Evolutionary conservation across 176 grass and related monocot genomes (phyloP).

Genomic region (sorghum (Sorghum bicolor)): Sorghum_bicolor_NCBIv3 NC_012873.2:61418001-61418500

Average conservation of each 20-base stretch:
- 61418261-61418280: neutral
- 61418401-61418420: slow-evolving; percentile 88
- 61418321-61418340: neutral
- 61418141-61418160: neutral
- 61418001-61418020: neutral
- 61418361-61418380: slow-evolving; percentile 65
- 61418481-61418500: slow-evolving; percentile 98
- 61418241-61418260: neutral
- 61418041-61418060: neutral
- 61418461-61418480: slow-evolving; percentile 90
- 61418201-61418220: neutral
- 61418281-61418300: neutral
- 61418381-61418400: slow-evolving; percentile 77
- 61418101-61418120: neutral
- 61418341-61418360: neutral
- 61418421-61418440: slow-evolving; percentile 94
- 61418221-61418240: neutral
- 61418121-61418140: neutral
- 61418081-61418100: slow-evolving; percentile 8
- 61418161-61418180: slow-evolving; percentile 1
- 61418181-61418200: too few relatives aligned
- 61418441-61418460: slow-evolving; percentile 95
- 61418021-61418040: neutral
- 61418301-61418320: neutral
- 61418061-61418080: neutral